Base-by-base conservation (phyloP, 768 basidiomycete genomes). In the Holtermanniella nyarrowii region DNA sequence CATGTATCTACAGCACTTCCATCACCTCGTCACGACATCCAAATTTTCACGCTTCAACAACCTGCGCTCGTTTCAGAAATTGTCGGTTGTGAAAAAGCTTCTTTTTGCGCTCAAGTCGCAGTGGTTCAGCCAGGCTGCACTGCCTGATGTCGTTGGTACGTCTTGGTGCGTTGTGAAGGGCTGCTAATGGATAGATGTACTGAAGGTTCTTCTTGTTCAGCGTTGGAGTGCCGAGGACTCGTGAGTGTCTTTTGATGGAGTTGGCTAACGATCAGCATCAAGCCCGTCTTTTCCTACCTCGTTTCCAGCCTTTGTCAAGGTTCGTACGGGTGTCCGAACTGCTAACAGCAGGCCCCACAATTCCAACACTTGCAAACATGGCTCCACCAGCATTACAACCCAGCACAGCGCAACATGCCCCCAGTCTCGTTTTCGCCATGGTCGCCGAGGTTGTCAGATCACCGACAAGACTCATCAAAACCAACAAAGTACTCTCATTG, bases 251-350 rank as follows among this genome's bases (percentile, higher is more conserved):
- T 5, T 21, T 21, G 22, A 22, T 14, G n/a, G 7, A 16, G 10
- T 13, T 14, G 27, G n/a, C 10, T 5, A 44, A 41, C 55, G 49
- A 21, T 23, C 42, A 59, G 63, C n/a, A 68, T 93, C 61, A 93
- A 89, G 63, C 89, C 91, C 0, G 71, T 90, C 1, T 80, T 88
- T 3, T 84, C 88, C 0, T 93, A 86, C 66, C 73, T 93, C 5
- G 85, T 87, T 1, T 85, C 88, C 0, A 84, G 85, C 63, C 69
- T 90, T 12, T 79, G 84, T 54, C 61, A 61, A 44, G 52, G 56
- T 56, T 49, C 50, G 79, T 42, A 12, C n/a, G 25, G 16, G 22
- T n/a, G 16, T n/a, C 26, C 16, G 25, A 13, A 12, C 25, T 26
- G 16, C 5, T 14, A 12, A 20, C 11, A 23, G n/a, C 27, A 26